Conservation (phyloP, 768 basidiomycete genomes). For the Agaricus blazei region DNA sequence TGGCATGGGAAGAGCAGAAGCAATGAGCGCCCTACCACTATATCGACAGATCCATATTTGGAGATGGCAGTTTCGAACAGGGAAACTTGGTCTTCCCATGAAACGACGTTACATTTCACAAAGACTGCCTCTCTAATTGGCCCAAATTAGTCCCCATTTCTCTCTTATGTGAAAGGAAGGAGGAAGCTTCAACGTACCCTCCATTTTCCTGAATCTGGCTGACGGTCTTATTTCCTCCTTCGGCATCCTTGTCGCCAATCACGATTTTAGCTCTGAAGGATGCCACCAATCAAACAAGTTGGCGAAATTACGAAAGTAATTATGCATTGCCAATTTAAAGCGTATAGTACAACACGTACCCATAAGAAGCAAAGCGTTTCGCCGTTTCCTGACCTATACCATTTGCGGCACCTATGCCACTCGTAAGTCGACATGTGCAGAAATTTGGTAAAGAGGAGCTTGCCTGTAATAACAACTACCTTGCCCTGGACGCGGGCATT, state of each 20-base stretch:
- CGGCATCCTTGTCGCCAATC: conserved; percentile 45
- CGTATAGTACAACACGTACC: conserved; percentile 26
- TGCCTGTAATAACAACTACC: conserved; percentile 51
- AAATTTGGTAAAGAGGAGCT: neutral
- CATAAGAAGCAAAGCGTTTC: conserved; percentile 43
- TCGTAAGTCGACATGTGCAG: neutral
- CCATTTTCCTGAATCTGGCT: conserved; percentile 34
- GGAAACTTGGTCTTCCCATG: conserved; percentile 48
- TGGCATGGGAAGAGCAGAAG: neutral
- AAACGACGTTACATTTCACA: conserved; percentile 43
- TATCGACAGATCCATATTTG: conserved; percentile 44
- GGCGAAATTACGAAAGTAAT: too few relatives aligned
- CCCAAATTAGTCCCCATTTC: too few relatives aligned
- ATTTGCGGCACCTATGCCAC: conserved; percentile 37
- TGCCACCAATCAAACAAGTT: neutral
- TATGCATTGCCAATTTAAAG: neutral
- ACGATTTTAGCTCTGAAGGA: conserved; percentile 43
- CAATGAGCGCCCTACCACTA: conserved; percentile 35
- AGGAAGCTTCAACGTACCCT: conserved; percentile 29
- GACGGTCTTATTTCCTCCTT: conserved; percentile 34
- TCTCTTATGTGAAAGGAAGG: neutral
- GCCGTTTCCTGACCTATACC: conserved; percentile 53
- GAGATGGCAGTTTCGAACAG: conserved; percentile 46
- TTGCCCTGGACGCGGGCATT: conserved; percentile 37
- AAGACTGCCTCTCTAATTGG: conserved; percentile 34